These are phyloP conservation scores for Datura wrightii DNA, from an alignment of 257 asterid species.

Conservation along the genomic window DNA sequence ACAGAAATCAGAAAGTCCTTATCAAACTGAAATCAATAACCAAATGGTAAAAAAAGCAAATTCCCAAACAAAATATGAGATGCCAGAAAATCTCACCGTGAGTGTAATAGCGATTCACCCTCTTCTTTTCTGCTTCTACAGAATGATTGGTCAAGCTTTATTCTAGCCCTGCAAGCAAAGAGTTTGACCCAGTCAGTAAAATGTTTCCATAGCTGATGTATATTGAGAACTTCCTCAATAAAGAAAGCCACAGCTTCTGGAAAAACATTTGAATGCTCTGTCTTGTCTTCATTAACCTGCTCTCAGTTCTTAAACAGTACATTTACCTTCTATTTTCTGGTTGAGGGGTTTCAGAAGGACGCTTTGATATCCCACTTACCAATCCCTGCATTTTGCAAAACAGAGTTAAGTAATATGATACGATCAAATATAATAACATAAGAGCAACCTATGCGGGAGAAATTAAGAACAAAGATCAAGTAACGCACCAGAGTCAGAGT, in stretches of 20 bases:
- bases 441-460: conserved; percentile 28
- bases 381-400: conserved; percentile 53
- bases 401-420: background rate
- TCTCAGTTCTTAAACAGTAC: conserved; percentile 14
- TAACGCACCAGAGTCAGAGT: conserved; percentile 54
- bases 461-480: conserved; percentile 28
- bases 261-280: background rate
- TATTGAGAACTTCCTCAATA: background rate
- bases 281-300: background rate
- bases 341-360: conserved; percentile 42
- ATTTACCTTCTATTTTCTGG: conserved; percentile 55
- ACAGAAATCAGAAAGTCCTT: background rate
- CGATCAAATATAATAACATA: background rate
- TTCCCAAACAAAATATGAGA: background rate
- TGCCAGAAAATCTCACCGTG: conserved; percentile 48
- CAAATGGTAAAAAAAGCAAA: background rate
- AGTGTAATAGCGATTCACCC: conserved; percentile 41
- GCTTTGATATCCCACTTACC: conserved; percentile 45
- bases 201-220: background rate
- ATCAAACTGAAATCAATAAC: background rate
- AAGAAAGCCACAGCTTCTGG: conserved; percentile 3
- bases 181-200: background rate
- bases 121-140: conserved; percentile 43
- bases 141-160: conserved; percentile 40
- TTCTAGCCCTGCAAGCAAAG: conserved; percentile 51